Base-by-base conservation (phyloP, 331 rosid genomes). In the Prunus yedoensis region DNA sequence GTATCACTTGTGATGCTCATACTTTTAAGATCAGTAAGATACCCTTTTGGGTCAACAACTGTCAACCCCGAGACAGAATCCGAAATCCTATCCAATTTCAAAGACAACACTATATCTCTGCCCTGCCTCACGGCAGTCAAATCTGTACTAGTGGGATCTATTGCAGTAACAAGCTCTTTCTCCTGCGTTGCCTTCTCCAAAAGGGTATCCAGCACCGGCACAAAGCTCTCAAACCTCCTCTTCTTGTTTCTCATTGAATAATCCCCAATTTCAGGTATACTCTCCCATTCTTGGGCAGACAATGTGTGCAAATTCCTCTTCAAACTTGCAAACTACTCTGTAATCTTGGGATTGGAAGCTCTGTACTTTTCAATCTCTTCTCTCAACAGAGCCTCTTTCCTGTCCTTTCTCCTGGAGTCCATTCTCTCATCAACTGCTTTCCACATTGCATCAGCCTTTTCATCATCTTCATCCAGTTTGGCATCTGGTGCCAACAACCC, bases 81-180 rank as follows among this genome's bases (percentile, higher is more conserved):
- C 0, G 93, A 88, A 46, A 92, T 77, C 74, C 94, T 86, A 78
- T 90, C 94, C 51, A 90, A 82, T 51, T 90, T 90, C 83, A 92
- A 70, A 0, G 96, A 92, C 77, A 89, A 73, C 68, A 88, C 97
- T 20, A 90, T 90, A 68, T 90, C 94, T 67, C 97, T 89, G 6
- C 98, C 98, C 82, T 93, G 91, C 11, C 96, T 96, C 6, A 91
- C 98, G 0, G 91, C 97, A 35, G 98, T 93, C 86, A 93, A 85
- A 80, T 93, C 96, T 2, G 97, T 93, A 64, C 91, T 89, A 86
- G 88, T 91, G 0, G 98, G 98, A 78, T 93, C 96, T 83, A 93
- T 77, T 9, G 93, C 90, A 0, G 92, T 86, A 14, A 93, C 92
- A 78, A 89, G 98, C 84, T 93, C 98, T 74, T 91, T 77, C 61